Evolutionary conservation across 176 grass and related monocot genomes (phyloP), one percentile per base, ranked within the genome.

Genomic region (Triticum dicoccoides): DNA sequence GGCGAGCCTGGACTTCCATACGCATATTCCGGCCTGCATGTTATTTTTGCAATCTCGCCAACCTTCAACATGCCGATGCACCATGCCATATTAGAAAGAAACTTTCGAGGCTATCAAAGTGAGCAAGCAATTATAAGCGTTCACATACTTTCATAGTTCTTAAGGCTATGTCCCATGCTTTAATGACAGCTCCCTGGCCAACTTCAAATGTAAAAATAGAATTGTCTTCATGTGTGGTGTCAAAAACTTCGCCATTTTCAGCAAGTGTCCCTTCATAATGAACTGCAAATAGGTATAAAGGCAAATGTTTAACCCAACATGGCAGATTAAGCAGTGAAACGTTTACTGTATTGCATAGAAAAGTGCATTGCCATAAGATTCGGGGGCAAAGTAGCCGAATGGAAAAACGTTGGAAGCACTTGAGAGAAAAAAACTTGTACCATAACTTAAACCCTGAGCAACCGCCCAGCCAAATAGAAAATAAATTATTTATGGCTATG

Each of bases 151-250:
- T 98, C 97, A 98, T 98, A 80, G 94, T 98, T 91, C 65, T 91
- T 80, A 98, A 85, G 34, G 97, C 94, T 61, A 98, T 68, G 90
- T 98, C 97, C 97, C 94, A 98, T 74, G 94, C 97, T 76, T 89
- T 96, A 69, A 98, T 98, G 79, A 98, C 97, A 73, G 86, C 67
- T 29, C 97, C 97, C 67, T 90, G 75, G 9, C 97, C 97, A 78
- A 98, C 14, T 88, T 96, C 97, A 86, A 98, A 98, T 72, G 97
- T 83, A 83, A 98, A 98, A 85, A 98, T 89, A 49, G 90, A 91
- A 73, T 98, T 98, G 85, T 98, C 97, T 88, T 96, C 97, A 87
- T 90, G 97, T 42, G 97, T 98, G 20, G 94, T 94, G 84, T 98
- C 94, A 51, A 98, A 98, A 73, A 98, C 88, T 86, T 96, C 92